These are phyloP conservation scores for Trichophyton rubrum DNA, from an alignment of 2,329 filamentous ascomycete genomes.

Conservation along the genomic window DNA sequence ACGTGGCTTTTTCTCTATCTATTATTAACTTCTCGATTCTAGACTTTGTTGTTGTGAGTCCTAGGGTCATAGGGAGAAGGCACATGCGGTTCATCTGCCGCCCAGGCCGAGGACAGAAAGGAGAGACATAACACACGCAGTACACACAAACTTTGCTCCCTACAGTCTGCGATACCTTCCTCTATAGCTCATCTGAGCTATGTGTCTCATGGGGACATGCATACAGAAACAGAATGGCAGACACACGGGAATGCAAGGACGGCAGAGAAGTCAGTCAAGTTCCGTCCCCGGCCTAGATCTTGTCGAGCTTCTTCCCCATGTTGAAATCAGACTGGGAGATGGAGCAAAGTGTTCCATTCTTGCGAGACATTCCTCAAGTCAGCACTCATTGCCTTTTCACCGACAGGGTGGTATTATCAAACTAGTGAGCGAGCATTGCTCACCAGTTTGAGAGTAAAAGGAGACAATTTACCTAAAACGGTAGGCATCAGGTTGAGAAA, in stretches of 20 bases:
- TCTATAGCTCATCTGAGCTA: too few species aligned
- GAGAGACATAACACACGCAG: background rate
- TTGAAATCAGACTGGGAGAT: too few species aligned
- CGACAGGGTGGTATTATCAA: background rate
- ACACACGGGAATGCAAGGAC: too few species aligned
- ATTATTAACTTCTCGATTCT: constrained; percentile 4
- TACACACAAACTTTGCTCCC: too few species aligned
- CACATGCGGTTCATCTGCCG: background rate
- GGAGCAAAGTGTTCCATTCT: background rate
- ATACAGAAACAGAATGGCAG: too few species aligned
- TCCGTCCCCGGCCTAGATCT: too few species aligned
- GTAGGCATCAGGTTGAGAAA: background rate
- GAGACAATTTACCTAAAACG: background rate
- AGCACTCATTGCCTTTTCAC: background rate
- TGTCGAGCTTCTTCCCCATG: too few species aligned
- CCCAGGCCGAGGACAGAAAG: background rate
- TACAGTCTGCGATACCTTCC: too few species aligned
- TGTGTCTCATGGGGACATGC: too few species aligned
- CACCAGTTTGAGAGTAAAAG: background rate
- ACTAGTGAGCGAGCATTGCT: too few species aligned
- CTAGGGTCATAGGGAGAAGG: background rate
- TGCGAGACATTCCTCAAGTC: background rate
- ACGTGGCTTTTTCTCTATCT: background rate
- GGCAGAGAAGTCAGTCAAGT: too few species aligned
- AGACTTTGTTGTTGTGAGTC: background rate